Evolutionary conservation across 805 yeast genomes (phyloP).

Genomic region (Candida tallmaniae): DNA sequence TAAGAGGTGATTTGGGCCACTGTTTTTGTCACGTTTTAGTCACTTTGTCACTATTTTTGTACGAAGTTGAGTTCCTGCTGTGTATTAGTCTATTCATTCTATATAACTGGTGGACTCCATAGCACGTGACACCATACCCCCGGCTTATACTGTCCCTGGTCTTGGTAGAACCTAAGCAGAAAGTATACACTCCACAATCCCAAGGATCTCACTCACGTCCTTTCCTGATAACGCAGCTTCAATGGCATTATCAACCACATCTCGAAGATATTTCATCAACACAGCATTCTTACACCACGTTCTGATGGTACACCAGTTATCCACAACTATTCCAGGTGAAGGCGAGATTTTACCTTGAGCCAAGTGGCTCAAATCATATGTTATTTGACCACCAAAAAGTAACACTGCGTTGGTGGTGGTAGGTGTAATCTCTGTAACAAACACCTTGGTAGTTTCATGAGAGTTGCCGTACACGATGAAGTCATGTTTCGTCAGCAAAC

Average conservation of each 20-base stretch:
- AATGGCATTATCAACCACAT: slow-evolving; percentile 62
- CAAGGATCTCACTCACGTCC: background rate
- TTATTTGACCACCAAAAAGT: slow-evolving; percentile 75
- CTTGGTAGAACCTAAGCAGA: no score
- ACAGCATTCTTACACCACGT: slow-evolving; percentile 97
- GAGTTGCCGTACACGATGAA: slow-evolving; percentile 64
- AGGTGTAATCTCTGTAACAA: slow-evolving; percentile 75
- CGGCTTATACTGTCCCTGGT: no score
- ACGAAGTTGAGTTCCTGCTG: no score
- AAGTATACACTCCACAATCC: slow-evolving; percentile 3
- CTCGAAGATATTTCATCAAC: slow-evolving; percentile 64
- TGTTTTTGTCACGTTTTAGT: no score
- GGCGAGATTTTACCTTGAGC: slow-evolving; percentile 50
- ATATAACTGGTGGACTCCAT: no score
- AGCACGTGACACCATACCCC: no score
- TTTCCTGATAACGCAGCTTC: slow-evolving; percentile 44
- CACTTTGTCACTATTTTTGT: no score
- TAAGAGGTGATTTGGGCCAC: no score
- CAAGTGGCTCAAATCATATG: slow-evolving; percentile 47
- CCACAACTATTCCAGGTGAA: slow-evolving; percentile 81
- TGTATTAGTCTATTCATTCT: no score
- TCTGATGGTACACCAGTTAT: slow-evolving; percentile 83
- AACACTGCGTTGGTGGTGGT: slow-evolving; percentile 65
- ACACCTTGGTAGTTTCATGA: slow-evolving; percentile 62
- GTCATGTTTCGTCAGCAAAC: slow-evolving; percentile 30